phyloP scores from a whole-genome alignment of 352 stramenopile genomes.

The Aphanomyces stellatus region DNA sequence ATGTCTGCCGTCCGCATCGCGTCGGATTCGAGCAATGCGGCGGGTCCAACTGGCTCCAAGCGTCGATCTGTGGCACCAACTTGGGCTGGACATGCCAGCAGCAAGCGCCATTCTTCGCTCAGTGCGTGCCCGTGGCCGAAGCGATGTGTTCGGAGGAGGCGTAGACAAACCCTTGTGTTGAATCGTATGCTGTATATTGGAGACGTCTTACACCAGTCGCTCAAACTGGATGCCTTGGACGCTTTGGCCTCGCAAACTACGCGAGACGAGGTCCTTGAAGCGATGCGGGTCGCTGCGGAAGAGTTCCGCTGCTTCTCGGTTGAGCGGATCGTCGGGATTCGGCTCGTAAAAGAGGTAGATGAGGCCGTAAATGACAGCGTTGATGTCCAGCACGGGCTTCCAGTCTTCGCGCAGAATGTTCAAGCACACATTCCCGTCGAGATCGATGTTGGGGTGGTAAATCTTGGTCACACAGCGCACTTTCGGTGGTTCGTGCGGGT shows the following conservation, averaged over 20 bases:
- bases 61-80: constrained; percentile 2
- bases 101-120: constrained; percentile 13
- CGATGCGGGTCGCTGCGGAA: constrained; percentile 91
- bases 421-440: constrained; percentile 97
- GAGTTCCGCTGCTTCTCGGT: constrained; percentile 95
- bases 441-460: constrained; percentile 98
- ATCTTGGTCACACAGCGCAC: constrained; percentile 97
- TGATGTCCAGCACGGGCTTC: constrained; percentile 98
- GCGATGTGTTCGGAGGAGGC: background rate
- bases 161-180: background rate
- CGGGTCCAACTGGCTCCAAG: background rate
- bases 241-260: constrained; percentile 71
- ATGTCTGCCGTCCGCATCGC: constrained; percentile 3
- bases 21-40: constrained; percentile 18
- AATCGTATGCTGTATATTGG: background rate
- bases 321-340: constrained; percentile 98
- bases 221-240: constrained; percentile 81
- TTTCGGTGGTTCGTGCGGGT: constrained; percentile 96
- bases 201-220: constrained; percentile 44
- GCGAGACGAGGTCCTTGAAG: constrained; percentile 88
- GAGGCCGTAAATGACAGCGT: constrained; percentile 98
- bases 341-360: constrained; percentile 99
- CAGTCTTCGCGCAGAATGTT: constrained; percentile 98
- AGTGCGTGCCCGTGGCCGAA: background rate
- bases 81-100: constrained; percentile 8